A percentile compares a stretch with the other conserved stretches of the same genome.
Conservation (phyloP, 163 green algal species). For the Chlamydomonas reinhardtii region DNA sequence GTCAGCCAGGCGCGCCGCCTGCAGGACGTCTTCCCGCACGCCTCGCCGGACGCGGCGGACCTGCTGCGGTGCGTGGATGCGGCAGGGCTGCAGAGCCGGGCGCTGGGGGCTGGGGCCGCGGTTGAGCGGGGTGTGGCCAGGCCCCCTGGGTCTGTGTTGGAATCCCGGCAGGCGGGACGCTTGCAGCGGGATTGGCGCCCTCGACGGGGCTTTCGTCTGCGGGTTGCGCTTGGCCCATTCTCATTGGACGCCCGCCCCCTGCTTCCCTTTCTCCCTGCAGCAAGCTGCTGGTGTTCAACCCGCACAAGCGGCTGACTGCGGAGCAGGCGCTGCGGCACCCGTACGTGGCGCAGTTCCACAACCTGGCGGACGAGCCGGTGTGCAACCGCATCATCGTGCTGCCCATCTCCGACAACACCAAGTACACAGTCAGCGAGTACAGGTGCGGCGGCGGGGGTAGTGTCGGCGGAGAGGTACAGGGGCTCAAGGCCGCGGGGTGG, state of each 20-base stretch:
- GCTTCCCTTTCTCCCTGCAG: conserved; percentile 32
- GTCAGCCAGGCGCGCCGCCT: conserved; percentile 75
- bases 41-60: conserved; percentile 83
- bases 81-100: not conserved
- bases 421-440: conserved; percentile 78
- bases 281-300: conserved; percentile 94
- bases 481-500: not conserved
- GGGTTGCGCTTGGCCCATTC: no score
- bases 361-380: conserved; percentile 87
- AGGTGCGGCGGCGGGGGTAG: conserved; percentile 4
- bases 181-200: no score
- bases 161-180: no score
- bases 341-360: conserved; percentile 97
- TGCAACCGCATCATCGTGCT: conserved; percentile 84
- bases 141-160: no score
- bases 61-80: conserved; percentile 65
- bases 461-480: no score
- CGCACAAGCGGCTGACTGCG: conserved; percentile 92
- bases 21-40: conserved; percentile 85
- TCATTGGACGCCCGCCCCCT: not conserved
- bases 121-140: not conserved
- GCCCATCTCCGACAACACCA: conserved; percentile 96
- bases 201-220: no score
- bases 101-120: not conserved
- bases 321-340: conserved; percentile 94